Evolutionary conservation across 768 basidiomycete species (phyloP).

Genomic region (Suillus hirtellus): DNA sequence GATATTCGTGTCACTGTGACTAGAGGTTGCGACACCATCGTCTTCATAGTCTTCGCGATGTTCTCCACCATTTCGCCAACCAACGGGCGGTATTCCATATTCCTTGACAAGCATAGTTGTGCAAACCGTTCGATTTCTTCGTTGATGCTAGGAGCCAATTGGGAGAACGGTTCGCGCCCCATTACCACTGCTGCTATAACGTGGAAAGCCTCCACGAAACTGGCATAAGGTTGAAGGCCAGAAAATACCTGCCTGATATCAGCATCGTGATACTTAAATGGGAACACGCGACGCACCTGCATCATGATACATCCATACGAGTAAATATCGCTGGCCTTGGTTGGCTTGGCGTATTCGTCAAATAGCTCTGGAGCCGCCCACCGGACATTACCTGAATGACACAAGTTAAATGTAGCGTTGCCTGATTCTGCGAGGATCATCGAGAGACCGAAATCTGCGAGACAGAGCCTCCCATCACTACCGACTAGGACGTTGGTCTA

Average conservation of each 20-base stretch:
- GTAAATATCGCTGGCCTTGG: not conserved
- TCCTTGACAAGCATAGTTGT: not conserved
- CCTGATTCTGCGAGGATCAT: too few relatives aligned
- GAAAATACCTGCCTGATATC: not conserved
- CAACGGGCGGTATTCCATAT: not conserved
- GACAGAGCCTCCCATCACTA: too few relatives aligned
- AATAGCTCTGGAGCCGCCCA: not conserved
- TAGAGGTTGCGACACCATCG: not conserved
- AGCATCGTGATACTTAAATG: not conserved
- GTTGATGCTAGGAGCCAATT: too few relatives aligned
- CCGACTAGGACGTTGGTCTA: too few relatives aligned
- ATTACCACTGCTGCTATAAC: not conserved
- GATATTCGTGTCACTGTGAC: not conserved
- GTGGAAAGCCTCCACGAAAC: fast-evolving
- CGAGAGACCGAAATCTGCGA: too few relatives aligned
- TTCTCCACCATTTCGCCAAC: not conserved
- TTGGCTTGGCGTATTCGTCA: too few relatives aligned
- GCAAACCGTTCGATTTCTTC: not conserved
- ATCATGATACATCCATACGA: not conserved
- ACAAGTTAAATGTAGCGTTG: slow-evolving; percentile 10
- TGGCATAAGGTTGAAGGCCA: not conserved
- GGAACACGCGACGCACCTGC: not conserved
- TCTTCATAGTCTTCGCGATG: not conserved
- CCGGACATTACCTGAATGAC: not conserved
- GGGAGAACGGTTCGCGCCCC: too few relatives aligned